Evolutionary conservation across 2,329 filamentous ascomycete species (phyloP).

Genomic region (Talaromyces sp.): DNA sequence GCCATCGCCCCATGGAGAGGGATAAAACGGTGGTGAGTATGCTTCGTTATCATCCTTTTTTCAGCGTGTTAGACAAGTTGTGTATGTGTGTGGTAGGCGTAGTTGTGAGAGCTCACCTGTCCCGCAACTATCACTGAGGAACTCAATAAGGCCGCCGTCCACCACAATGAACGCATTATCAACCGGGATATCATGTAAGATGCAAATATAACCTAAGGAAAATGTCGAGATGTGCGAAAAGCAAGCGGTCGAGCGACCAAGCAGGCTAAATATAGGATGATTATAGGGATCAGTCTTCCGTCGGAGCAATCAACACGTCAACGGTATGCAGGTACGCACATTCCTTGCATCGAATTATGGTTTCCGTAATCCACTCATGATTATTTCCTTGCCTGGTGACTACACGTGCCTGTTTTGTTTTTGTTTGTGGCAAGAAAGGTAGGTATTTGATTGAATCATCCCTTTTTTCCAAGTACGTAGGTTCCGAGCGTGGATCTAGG

Average conservation of each 20-base stretch:
- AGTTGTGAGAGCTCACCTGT: not conserved
- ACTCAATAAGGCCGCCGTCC: not conserved
- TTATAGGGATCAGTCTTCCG: not conserved
- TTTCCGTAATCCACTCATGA: not conserved
- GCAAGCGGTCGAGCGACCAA: not conserved
- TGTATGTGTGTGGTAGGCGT: not conserved
- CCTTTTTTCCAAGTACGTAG: slow-evolving; percentile 4
- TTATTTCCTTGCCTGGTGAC: not conserved
- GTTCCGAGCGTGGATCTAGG: not conserved
- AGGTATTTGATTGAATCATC: not conserved
- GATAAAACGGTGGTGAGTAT: slow-evolving; percentile 65
- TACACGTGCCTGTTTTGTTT: slow-evolving; percentile 2
- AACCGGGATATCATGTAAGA: not conserved
- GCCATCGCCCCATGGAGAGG: slow-evolving; percentile 80
- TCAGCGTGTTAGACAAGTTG: not conserved
- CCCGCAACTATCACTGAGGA: not conserved
- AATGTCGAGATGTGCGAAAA: not conserved
- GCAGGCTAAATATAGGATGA: not conserved
- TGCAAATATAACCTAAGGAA: not conserved
- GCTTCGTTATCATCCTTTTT: slow-evolving; percentile 23
- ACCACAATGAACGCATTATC: slow-evolving; percentile 6
- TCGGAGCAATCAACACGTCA: not conserved
- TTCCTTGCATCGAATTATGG: slow-evolving; percentile 3
- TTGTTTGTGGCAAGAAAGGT: not conserved
- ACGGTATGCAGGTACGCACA: not conserved